Evolutionary conservation across 2,329 filamentous ascomycete genomes (phyloP).

Genomic region (Ophiocordyceps camponoti-leonardi): DNA sequence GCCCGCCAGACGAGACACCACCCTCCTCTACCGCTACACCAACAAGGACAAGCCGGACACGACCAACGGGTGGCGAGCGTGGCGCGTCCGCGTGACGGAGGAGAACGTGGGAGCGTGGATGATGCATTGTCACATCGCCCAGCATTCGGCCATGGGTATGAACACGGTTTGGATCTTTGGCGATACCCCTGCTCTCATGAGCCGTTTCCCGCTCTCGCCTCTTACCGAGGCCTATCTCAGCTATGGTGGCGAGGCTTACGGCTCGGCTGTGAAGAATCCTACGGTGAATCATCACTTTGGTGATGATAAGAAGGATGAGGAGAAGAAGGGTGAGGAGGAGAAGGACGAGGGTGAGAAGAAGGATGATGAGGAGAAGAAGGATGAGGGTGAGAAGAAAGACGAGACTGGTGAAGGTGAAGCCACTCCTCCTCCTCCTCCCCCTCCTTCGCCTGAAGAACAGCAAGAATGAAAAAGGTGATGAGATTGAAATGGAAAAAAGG

Average conservation of each 20-base stretch:
- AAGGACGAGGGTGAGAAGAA: not conserved
- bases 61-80: constrained; percentile 39
- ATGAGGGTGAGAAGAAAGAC: not conserved
- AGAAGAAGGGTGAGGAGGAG: not conserved
- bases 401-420: not conserved
- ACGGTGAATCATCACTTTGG: not conserved
- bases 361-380: not conserved
- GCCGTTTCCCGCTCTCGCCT: constrained; percentile 8
- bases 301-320: not conserved
- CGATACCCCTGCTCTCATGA: constrained; percentile 4
- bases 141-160: constrained; percentile 36
- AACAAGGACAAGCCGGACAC: constrained; percentile 18
- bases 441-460: no score
- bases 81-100: constrained; percentile 28
- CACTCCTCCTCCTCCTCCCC: no score
- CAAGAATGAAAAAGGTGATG: no score
- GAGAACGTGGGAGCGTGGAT: constrained; percentile 34
- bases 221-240: constrained; percentile 8
- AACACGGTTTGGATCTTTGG: constrained; percentile 9
- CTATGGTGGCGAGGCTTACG: not conserved
- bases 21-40: constrained; percentile 36
- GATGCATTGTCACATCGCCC: constrained; percentile 42
- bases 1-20: constrained; percentile 26
- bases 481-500: no score
- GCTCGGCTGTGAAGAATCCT: not conserved